Percentiles rank a stretch among this genome's conserved stretches.
These are phyloP conservation scores for Penicillium soppii DNA, from an alignment of 495 filamentous ascomycete genomes.

Conservation along the genomic window DNA sequence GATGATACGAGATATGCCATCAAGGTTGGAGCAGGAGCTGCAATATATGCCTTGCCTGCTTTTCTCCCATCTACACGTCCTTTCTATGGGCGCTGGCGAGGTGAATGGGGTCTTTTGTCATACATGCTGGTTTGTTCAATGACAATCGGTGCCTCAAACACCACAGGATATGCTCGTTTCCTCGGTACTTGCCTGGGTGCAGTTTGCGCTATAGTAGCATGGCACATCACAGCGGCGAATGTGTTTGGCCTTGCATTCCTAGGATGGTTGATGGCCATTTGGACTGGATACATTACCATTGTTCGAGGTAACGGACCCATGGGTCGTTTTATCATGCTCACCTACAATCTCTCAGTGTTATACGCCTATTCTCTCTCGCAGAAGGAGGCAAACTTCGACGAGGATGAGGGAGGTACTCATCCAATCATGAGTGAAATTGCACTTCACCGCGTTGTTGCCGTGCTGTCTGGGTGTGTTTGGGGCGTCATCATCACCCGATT, in stretches of 20 bases:
- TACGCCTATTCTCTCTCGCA: slow-evolving; percentile 90
- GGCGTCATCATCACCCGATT: slow-evolving; percentile 85
- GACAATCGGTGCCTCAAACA: slow-evolving; percentile 95
- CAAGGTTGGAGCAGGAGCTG: slow-evolving; percentile 88
- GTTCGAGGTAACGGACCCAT: slow-evolving; percentile 82
- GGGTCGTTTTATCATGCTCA: slow-evolving; percentile 88
- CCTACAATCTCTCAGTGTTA: slow-evolving; percentile 94
- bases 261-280: slow-evolving; percentile 76
- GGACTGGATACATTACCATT: slow-evolving; percentile 86
- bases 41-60: slow-evolving; percentile 80
- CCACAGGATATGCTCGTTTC: slow-evolving; percentile 82
- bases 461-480: slow-evolving; percentile 86
- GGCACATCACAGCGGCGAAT: slow-evolving; percentile 71
- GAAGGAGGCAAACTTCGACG: slow-evolving; percentile 65
- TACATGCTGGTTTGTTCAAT: slow-evolving; percentile 99
- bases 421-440: slow-evolving; percentile 86
- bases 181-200: slow-evolving; percentile 86
- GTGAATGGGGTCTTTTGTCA: slow-evolving; percentile 93
- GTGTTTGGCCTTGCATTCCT: slow-evolving; percentile 70
- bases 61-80: slow-evolving; percentile 78
- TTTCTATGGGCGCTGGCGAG: slow-evolving; percentile 83
- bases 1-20: slow-evolving; percentile 78
- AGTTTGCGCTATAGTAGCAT: slow-evolving; percentile 68
- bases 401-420: slow-evolving; percentile 78
- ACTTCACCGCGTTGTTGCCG: slow-evolving; percentile 86